Evolutionary conservation across 2,329 filamentous ascomycete genomes (phyloP), one percentile per base, ranked within the genome.

Genomic region (Talaromyces islandicus): DNA sequence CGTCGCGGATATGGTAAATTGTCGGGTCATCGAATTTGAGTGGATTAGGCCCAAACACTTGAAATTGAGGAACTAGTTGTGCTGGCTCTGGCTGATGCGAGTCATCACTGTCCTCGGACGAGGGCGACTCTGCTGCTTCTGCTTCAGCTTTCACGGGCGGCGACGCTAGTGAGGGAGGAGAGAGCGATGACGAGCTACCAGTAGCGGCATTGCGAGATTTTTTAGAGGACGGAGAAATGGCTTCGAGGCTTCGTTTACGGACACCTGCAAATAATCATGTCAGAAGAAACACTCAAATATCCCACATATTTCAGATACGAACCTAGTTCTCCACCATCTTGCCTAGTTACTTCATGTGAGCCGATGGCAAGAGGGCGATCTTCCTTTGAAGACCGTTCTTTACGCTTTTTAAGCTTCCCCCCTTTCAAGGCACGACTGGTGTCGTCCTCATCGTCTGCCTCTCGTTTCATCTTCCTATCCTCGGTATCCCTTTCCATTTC

Each of bases 31-130:
- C 81, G 69, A 93, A 96, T n/a, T 87, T 91, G 27, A 91, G 90
- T 0, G 93, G 93, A 70, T 97, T 92, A 43, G 93, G 88, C 61
- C 93, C 93, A 73, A 97, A 97, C 0, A 91, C 92, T 75, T 96
- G 90, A 69, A 88, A 87, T 61, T 92, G 88, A 6, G 85, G 83
- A 25, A 88, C 76, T 7, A 84, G 79, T n/a, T 85, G 82, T 1
- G 84, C 83, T 6, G 84, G 83, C 54, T 80, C 78, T 14, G 82
- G 83, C 70, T 85, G 85, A 72, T 84, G 85, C 48, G 83, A 82
- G 48, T 82, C 80, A 3, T 81, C 81, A 60, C 79, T 80, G 54
- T 79, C 80, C 32, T 81, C 80, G 5, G 90, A 91, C 46, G 84
- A 81, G 55, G 88, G 85, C 27, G 84, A 82, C 63, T 82, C 81